Evolutionary conservation across 2,329 filamentous ascomycete species (phyloP).

Genomic region (Penicillium verrucosum): DNA sequence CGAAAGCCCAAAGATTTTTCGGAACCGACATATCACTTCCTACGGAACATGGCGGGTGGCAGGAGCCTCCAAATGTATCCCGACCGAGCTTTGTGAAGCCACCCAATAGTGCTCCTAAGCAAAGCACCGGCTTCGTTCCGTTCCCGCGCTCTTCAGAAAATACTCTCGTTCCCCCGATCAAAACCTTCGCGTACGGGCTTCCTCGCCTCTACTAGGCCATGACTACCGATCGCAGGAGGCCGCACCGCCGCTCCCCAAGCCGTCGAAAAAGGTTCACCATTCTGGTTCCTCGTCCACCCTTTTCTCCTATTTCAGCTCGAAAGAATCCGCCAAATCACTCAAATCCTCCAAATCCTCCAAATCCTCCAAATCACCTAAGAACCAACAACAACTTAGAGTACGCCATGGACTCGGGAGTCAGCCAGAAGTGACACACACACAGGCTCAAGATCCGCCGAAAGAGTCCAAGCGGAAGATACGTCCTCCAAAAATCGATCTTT

Average conservation of each 20-base stretch:
- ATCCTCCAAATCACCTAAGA: conserved; percentile 20
- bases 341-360: conserved; percentile 32
- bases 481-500: conserved; percentile 42
- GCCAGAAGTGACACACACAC: conserved; percentile 23
- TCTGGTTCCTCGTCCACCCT: conserved; percentile 47
- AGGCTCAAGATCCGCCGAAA: conserved; percentile 26
- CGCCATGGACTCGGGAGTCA: conserved; percentile 19
- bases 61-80: conserved; percentile 24
- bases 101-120: conserved; percentile 35
- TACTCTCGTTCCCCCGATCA: conserved; percentile 24
- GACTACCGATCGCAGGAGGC: conserved; percentile 31
- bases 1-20: conserved; percentile 34
- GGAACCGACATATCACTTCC: conserved; percentile 29
- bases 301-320: conserved; percentile 47
- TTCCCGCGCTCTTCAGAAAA: conserved; percentile 25
- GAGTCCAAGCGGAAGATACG: conserved; percentile 40
- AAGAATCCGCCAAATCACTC: conserved; percentile 40
- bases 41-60: conserved; percentile 20
- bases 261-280: conserved; percentile 38
- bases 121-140: conserved; percentile 23
- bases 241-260: conserved; percentile 32
- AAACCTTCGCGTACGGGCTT: conserved; percentile 42
- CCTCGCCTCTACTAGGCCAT: conserved; percentile 46
- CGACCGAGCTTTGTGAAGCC: conserved; percentile 42
- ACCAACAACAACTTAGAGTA: conserved; percentile 17